Evolutionary conservation across 345 rosid genomes (phyloP).

Genomic region (sweet orange (Citrus sinensis)): DNA sequence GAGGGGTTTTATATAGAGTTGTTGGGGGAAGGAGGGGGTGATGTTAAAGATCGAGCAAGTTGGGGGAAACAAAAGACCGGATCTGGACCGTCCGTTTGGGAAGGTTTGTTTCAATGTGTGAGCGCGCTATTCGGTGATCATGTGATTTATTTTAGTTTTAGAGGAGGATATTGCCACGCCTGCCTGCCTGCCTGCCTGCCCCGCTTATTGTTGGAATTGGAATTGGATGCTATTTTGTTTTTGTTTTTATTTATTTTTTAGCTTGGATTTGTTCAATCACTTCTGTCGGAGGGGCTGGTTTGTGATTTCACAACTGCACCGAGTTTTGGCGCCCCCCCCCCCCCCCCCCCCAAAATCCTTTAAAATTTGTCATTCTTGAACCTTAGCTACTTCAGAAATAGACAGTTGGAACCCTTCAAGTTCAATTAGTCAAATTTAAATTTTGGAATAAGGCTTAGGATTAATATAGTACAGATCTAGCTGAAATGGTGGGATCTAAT

Average conservation of each 20-base stretch:
- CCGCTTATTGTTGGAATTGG: no score
- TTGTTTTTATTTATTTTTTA: neutral
- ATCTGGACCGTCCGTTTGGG: slow-evolving; percentile 50
- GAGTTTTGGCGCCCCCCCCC: no score
- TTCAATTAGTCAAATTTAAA: no score
- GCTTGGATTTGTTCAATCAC: slow-evolving; percentile 21
- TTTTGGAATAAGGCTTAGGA: no score
- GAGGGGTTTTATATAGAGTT: slow-evolving; percentile 12
- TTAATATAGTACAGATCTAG: no score
- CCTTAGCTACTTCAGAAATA: no score
- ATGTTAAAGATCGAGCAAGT: slow-evolving; percentile 28
- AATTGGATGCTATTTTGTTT: neutral
- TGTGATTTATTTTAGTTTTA: neutral
- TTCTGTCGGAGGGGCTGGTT: slow-evolving; percentile 7
- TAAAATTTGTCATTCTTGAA: no score
- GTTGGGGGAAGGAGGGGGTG: neutral
- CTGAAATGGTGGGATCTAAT: no score
- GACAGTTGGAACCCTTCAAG: no score
- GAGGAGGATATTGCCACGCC: neutral
- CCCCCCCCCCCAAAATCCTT: no score
- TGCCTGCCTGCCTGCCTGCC: no score
- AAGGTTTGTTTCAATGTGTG: slow-evolving; percentile 1
- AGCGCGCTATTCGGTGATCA: slow-evolving; percentile 19
- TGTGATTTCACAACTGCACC: neutral
- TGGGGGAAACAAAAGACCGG: slow-evolving; percentile 46